These are phyloP conservation scores for Schwanniomyces polymorphus DNA, from an alignment of 805 yeast genomes.

Conservation along the genomic window DNA sequence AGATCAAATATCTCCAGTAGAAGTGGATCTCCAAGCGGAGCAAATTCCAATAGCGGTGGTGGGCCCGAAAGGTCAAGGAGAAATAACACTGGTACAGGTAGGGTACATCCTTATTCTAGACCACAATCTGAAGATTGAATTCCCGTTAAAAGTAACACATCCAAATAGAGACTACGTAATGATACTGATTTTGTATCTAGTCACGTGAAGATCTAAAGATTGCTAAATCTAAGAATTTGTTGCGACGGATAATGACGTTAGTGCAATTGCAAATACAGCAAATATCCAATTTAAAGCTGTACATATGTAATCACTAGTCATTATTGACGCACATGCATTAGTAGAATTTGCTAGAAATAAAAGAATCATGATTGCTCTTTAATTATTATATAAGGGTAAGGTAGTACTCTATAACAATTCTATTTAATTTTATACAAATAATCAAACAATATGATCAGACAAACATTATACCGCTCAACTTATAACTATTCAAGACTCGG, in stretches of 20 bases:
- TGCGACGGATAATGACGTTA: background rate
- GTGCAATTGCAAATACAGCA: background rate
- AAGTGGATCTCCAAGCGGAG: background rate
- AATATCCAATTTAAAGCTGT: background rate
- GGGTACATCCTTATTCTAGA: constrained; percentile 22
- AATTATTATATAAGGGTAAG: background rate
- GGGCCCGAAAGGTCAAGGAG: constrained; percentile 20
- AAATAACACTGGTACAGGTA: constrained; percentile 6
- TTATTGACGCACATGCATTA: background rate
- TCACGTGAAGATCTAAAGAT: background rate
- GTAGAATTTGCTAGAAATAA: background rate
- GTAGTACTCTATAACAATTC: background rate
- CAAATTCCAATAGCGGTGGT: constrained; percentile 6
- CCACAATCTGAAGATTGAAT: constrained; percentile 8
- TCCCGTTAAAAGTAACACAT: background rate
- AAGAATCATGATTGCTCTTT: background rate
- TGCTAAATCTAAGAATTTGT: background rate
- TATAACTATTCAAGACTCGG: background rate
- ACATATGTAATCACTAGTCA: background rate
- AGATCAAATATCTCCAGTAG: background rate
- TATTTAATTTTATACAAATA: background rate
- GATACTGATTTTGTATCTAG: too few species aligned
- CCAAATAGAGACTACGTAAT: background rate
- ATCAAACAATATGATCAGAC: constrained; percentile 5
- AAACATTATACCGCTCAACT: constrained; percentile 3